These are phyloP conservation scores for Penicillium cataractarum DNA, from an alignment of 495 filamentous ascomycete species.

Conservation along the genomic window DNA sequence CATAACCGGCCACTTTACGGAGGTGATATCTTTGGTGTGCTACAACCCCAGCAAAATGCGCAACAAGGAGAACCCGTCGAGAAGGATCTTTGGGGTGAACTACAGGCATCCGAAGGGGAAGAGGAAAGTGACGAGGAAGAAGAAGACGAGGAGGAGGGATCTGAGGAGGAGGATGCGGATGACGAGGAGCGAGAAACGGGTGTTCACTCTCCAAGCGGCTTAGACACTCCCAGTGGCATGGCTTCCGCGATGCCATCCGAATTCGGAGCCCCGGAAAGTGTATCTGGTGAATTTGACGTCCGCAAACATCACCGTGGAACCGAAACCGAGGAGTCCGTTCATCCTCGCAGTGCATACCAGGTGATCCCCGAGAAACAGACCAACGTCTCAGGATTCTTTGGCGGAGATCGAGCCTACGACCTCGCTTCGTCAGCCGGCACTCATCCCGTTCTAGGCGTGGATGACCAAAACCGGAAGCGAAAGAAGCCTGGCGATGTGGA, in stretches of 20 bases:
- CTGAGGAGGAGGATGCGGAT: conserved; percentile 67
- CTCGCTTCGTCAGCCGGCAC: conserved; percentile 58
- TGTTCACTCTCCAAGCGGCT: conserved; percentile 71
- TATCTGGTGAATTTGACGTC: conserved; percentile 87
- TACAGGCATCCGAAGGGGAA: conserved; percentile 84
- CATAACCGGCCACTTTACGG: conserved; percentile 88
- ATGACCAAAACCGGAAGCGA: conserved; percentile 79
- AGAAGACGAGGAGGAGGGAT: conserved; percentile 76
- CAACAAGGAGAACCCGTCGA: conserved; percentile 81
- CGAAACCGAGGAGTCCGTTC: conserved; percentile 80
- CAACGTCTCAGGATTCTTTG: conserved; percentile 89
- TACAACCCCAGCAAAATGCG: conserved; percentile 63
- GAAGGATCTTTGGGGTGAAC: conserved; percentile 87
- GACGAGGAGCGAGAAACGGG: conserved; percentile 67
- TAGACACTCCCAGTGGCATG: conserved; percentile 82
- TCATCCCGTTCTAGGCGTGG: conserved; percentile 75
- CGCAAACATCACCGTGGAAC: conserved; percentile 84
- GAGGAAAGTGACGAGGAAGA: conserved; percentile 70
- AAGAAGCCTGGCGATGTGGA: conserved; percentile 97
- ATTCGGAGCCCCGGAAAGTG: conserved; percentile 69
- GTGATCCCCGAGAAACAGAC: conserved; percentile 87
- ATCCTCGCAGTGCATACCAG: conserved; percentile 79
- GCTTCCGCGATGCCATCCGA: conserved; percentile 79
- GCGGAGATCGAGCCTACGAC: conserved; percentile 90
- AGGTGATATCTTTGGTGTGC: conserved; percentile 88